phyloP scores from a whole-genome alignment of 768 basidiomycete species.

The Leccinum sublutescens region DNA sequence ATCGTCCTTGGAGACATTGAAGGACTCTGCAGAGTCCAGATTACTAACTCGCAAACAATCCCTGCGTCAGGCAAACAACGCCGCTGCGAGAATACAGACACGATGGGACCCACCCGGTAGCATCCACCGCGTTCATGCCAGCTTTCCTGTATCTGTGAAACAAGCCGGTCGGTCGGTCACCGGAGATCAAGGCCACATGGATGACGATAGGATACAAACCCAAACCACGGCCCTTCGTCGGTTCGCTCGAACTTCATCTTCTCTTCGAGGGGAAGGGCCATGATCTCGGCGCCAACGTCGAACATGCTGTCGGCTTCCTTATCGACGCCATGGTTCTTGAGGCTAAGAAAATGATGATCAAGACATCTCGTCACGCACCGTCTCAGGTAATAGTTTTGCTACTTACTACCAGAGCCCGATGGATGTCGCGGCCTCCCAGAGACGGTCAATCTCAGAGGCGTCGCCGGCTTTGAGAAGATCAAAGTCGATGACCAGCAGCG shows the following conservation, averaged over 20 bases:
- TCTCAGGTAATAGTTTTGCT: not conserved
- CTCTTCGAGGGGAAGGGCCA: conserved; percentile 41
- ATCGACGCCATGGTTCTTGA: conserved; percentile 45
- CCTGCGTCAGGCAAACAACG: not conserved
- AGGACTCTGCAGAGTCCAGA: not conserved
- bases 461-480: conserved; percentile 35
- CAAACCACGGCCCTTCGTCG: not conserved
- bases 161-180: not conserved
- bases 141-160: not conserved
- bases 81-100: not conserved
- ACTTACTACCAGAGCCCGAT: conserved; percentile 58
- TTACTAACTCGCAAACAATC: not conserved
- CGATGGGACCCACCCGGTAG: not conserved
- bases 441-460: conserved; percentile 37
- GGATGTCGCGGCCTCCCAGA: conserved; percentile 47
- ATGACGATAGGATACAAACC: not conserved
- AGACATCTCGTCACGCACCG: not conserved
- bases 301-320: conserved; percentile 39
- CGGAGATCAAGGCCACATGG: not conserved
- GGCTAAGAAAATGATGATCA: conserved; percentile 19
- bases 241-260: conserved; percentile 40
- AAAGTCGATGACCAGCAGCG: conserved; percentile 47
- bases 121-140: not conserved
- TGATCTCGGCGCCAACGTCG: conserved; percentile 40
- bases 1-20: not conserved